A percentile compares a stretch with the other conserved stretches of the same genome.
These are phyloP conservation scores for Ustanciosporium gigantosporum DNA, from an alignment of 1,284 basidiomycete genomes.

Conservation along the genomic window DNA sequence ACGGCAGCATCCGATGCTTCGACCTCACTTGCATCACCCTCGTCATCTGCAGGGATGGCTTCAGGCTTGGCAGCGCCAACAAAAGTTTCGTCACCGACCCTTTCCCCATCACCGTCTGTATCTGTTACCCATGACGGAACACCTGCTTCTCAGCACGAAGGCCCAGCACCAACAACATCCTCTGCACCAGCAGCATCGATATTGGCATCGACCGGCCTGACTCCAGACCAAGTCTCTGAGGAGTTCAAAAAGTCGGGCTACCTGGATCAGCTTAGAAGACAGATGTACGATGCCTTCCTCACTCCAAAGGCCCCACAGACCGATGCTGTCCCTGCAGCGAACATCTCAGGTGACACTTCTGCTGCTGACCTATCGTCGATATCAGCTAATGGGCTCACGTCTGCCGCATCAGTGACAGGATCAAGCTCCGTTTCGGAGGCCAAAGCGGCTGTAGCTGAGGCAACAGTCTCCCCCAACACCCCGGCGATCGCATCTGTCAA, in stretches of 20 bases:
- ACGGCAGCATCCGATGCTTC: neutral
- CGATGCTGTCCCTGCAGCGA: neutral
- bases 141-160: no score
- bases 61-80: no score
- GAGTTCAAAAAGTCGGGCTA: conserved; percentile 28
- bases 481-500: neutral
- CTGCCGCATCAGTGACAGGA: no score
- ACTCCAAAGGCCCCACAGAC: no score
- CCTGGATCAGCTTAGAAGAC: conserved; percentile 17
- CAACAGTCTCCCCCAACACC: neutral
- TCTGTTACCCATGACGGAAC: no score
- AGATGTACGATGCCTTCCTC: conserved; percentile 20
- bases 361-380: neutral
- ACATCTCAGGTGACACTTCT: neutral
- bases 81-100: no score
- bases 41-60: neutral
- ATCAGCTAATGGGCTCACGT: neutral
- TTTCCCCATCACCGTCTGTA: no score
- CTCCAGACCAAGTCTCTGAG: conserved; percentile 19
- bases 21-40: neutral
- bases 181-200: neutral
- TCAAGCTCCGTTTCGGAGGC: no score
- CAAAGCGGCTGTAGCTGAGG: no score
- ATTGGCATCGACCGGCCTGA: conserved; percentile 12
- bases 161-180: neutral